Percentiles rank a stretch among this genome's conserved stretches.
Evolutionary conservation across 306 rosid species (phyloP).

Genomic region (Coriaria nepalensis): DNA sequence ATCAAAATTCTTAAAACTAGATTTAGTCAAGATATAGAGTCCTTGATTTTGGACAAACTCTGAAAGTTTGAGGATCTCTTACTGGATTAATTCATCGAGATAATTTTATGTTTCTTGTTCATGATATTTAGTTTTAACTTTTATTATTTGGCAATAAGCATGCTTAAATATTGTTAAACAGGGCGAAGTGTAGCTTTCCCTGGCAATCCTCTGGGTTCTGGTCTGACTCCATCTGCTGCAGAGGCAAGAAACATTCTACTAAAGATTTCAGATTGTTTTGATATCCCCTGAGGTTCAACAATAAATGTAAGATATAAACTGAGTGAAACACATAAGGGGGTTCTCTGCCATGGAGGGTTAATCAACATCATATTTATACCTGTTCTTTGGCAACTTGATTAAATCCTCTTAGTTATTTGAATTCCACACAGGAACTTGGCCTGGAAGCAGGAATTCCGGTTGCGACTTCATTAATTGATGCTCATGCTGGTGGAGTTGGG

Average conservation of each 20-base stretch:
- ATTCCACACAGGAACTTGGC: conserved; percentile 57
- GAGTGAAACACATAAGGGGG: too few species aligned
- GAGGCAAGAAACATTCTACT: conserved; percentile 58
- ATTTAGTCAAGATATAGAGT: too few species aligned
- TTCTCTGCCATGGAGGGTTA: conserved; percentile 12
- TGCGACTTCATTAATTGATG: conserved; percentile 87
- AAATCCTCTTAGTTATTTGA: conserved; percentile 6
- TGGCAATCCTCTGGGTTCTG: conserved; percentile 93
- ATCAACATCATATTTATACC: conserved; percentile 15
- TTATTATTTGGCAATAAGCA: too few species aligned
- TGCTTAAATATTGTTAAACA: conserved; percentile 14
- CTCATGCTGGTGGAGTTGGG: conserved; percentile 98
- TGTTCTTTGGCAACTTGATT: too few species aligned
- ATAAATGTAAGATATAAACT: conserved; percentile 6
- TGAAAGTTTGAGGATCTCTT: too few species aligned
- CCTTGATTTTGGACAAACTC: too few species aligned
- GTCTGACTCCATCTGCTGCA: conserved; percentile 81
- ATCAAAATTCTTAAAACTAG: too few species aligned
- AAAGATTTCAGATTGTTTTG: conserved; percentile 39
- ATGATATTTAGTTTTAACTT: too few species aligned
- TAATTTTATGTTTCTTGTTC: too few species aligned
- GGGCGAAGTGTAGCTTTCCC: conserved; percentile 99
- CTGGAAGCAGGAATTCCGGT: conserved; percentile 84
- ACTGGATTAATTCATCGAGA: too few species aligned
- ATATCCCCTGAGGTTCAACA: conserved; percentile 28